Evolutionary conservation across 805 yeast species (phyloP), one percentile per base, ranked within the genome.

Genomic region (Ogataea henricii): DNA sequence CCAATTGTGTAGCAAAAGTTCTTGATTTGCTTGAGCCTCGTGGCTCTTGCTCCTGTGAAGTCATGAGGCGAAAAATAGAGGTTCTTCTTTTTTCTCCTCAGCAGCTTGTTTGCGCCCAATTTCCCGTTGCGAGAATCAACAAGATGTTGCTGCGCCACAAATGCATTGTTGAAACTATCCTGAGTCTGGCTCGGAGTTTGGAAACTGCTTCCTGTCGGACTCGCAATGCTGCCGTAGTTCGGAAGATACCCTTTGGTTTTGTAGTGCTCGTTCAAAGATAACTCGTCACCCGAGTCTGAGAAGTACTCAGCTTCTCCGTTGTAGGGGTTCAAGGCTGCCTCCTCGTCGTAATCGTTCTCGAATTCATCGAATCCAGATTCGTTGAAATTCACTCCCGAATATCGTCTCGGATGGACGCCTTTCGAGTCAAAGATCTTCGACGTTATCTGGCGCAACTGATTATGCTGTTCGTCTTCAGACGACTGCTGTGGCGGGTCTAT

Each of bases 341-440:
- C 75, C 27, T 64, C 55, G 18, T 63, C 66, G 35, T 57, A 61
- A 43, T 80, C 84, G 51, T 77, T 84, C 51, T 77, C 83, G 49
- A 73, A 73, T 45, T 73, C 79, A 47, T 79, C 85, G 36, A 73
- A 73, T 52, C 75, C 81, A 16, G 72, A 52, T 39, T 54, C 58
- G 6, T 51, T 57, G 17, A 51, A 38, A 6, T 64, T 60, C 32
- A 65, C 78, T 17, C 86, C 87, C 17, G 90, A 83, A 58, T 86
- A 85, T 27, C 90, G 69, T 58, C 91, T 73, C 5, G 89, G 81
- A 40, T 83, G 86, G 0, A 85, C 79, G 1, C 89, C 90, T 55
- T 81, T 84, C 10, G 81, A 77, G 57, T 86, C 92, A 64, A 87
- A 86, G 5, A 86, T 67, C 52, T 83, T 83, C 1, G 90, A 84